phyloP scores from a whole-genome alignment of 176 grass and related monocot species.

The barley (Hordeum vulgare) region MorexV3_pseudomolecules_assembly NC_058522.1:350512845-350513344 shows the following conservation, averaged over 20 bases:
- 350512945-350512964: conserved; percentile 16
- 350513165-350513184: conserved; percentile 61
- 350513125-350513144: conserved; percentile 10
- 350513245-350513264: conserved; percentile 51
- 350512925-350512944: conserved; percentile 62
- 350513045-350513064: neutral
- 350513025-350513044: neutral
- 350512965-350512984: conserved; percentile 17
- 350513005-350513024: conserved; percentile 5
- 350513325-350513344: conserved; percentile 19
- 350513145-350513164: conserved; percentile 63
- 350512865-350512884: conserved; percentile 79
- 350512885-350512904: conserved; percentile 44
- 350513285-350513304: conserved; percentile 13
- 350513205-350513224: conserved; percentile 77
- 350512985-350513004: neutral
- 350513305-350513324: conserved; percentile 16
- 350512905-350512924: conserved; percentile 50
- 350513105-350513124: conserved; percentile 12
- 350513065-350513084: conserved; percentile 12
- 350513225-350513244: conserved; percentile 62
- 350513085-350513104: neutral
- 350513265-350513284: conserved; percentile 11
- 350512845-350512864: conserved; percentile 92
- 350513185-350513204: conserved; percentile 94